These are phyloP conservation scores for Cordyceps farinosa DNA, from an alignment of 2,329 filamentous ascomycete genomes.

Conservation along the genomic window DNA sequence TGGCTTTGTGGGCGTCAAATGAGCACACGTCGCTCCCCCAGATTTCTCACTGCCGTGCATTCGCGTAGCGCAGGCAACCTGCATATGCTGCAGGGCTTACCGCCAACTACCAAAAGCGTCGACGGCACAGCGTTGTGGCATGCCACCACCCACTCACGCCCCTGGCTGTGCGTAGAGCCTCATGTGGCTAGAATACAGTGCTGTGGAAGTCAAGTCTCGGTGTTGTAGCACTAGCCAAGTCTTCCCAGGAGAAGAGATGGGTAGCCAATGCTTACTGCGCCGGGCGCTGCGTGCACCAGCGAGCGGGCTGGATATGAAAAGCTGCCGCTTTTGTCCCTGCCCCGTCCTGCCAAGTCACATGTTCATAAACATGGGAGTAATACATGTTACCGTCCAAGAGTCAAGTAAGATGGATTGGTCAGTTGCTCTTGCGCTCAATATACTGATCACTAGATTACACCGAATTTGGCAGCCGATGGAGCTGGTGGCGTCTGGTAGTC, in stretches of 20 bases:
- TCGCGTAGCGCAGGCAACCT: too few species aligned
- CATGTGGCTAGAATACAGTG: not conserved
- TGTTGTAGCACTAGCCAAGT: not conserved
- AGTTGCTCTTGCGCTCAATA: not conserved
- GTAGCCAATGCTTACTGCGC: not conserved
- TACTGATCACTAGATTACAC: not conserved
- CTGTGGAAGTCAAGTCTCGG: not conserved
- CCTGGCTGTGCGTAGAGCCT: not conserved
- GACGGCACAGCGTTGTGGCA: not conserved
- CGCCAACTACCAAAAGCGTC: not conserved
- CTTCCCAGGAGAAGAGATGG: not conserved
- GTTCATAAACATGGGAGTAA: not conserved
- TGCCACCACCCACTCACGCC: not conserved
- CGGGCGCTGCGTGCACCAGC: not conserved
- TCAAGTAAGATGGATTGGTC: not conserved
- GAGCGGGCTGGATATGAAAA: not conserved
- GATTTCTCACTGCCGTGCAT: not conserved
- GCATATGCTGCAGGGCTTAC: not conserved
- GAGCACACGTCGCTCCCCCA: not conserved
- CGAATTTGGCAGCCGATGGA: not conserved
- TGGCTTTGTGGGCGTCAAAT: not conserved
- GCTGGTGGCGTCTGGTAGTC: conserved; percentile 1
- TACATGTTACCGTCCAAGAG: not conserved
- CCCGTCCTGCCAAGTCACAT: not conserved
- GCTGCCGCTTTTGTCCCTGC: not conserved